Percentiles rank a stretch among this genome's conserved stretches.
phyloP scores from a whole-genome alignment of 2,329 filamentous ascomycete genomes.

The Trichoderma koningiopsis region DNA sequence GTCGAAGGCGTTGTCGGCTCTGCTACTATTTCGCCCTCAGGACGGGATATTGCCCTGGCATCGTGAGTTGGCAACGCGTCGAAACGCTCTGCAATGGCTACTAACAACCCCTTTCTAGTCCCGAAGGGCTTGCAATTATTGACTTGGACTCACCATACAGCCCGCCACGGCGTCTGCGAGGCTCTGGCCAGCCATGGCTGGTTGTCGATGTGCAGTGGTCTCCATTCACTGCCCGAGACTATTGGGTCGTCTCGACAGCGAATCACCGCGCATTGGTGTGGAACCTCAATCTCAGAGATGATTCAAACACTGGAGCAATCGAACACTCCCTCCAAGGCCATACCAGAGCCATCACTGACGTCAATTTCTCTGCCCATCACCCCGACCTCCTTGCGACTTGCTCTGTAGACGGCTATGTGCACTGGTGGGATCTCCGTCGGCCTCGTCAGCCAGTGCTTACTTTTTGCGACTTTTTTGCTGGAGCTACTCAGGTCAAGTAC shows the following conservation, averaged over 20 bases:
- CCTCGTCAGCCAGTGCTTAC: constrained; percentile 73
- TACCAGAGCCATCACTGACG: constrained; percentile 87
- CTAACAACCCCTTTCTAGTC: constrained; percentile 46
- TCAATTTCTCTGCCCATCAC: constrained; percentile 93
- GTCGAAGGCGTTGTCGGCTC: constrained; percentile 83
- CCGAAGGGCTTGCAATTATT: constrained; percentile 86
- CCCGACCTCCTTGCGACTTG: constrained; percentile 88
- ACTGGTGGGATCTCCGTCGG: constrained; percentile 84
- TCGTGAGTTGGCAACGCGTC: constrained; percentile 54
- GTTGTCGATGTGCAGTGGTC: constrained; percentile 98
- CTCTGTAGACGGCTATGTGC: constrained; percentile 88
- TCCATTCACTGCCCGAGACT: constrained; percentile 83
- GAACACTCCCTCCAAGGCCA: constrained; percentile 85
- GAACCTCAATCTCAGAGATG: constrained; percentile 81
- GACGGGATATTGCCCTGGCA: constrained; percentile 85
- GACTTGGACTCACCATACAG: constrained; percentile 89
- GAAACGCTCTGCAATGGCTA: background rate
- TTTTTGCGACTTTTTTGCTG: constrained; percentile 91
- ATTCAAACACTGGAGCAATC: constrained; percentile 70
- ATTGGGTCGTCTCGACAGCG: constrained; percentile 92
- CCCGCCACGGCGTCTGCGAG: constrained; percentile 76
- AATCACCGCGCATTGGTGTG: constrained; percentile 94
- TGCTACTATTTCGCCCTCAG: constrained; percentile 88
- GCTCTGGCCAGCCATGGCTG: constrained; percentile 88
- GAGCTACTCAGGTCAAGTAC: constrained; percentile 94